Base-by-base conservation (phyloP, 2,329 filamentous ascomycete species). In the Claviceps sp. region DNA sequence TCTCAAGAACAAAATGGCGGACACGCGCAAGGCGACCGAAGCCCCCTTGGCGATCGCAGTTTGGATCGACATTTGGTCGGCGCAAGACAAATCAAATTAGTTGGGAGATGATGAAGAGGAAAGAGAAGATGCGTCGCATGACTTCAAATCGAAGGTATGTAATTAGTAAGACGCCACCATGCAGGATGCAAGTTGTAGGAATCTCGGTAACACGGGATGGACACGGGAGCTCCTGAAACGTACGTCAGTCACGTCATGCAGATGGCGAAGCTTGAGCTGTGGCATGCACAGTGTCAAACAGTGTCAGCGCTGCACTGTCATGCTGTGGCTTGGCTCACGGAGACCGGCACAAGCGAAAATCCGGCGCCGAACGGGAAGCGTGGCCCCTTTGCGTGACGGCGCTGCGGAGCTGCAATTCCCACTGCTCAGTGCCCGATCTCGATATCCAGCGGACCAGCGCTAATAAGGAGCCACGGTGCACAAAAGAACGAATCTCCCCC, bases 21-120 rank as follows among this genome's bases (percentile, higher is more conserved):
- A 65, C 60, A 68, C 61, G 57, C 68, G 65, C 57, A 71, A 55
- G n/a, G 62, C 60, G 40, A 64, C 59, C 16, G 69, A 71, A 53
- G 68, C 64, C 54, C 63, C 55, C 58, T 63, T 63, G 38, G 69
- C 62, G 43, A 64, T 52, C 11, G 54, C 61, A 36, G 56, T 59
- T 47, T 68, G 64, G 50, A 65, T 44, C 20, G 54, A 47, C 57
- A 58, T 58, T 22, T 34, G 45, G 48, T 24, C 4, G 42, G 16
- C 7, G 42, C 36, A 14, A 41, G 14, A 20, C 26, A 18, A 20
- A n/a, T 38, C 18, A 37, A 7, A 26, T 45, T 5, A 30, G 7
- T 22, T 22, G 45, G 48, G 13, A 45, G 52, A 34, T 45, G 11
- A 40, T 9, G 34, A 43, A 44, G 34, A n/a, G 13, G 22, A 36